A percentile compares a stretch with the other conserved stretches of the same genome.
These are phyloP conservation scores for Lippia alba DNA, from an alignment of 305 asterid genomes.

Conservation along the genomic window DNA sequence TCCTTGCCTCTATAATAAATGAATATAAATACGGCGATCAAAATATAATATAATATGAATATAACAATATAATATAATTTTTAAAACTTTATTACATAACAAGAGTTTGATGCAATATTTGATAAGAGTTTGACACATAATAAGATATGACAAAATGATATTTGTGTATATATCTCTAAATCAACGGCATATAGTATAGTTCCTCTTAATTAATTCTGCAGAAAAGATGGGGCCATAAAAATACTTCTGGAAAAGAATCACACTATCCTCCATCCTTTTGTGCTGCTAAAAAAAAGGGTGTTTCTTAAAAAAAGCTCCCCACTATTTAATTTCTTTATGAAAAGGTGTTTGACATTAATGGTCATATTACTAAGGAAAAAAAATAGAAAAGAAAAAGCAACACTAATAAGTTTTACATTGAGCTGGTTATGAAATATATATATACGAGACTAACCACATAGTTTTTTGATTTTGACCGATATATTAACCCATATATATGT, in stretches of 20 bases:
- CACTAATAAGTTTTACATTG: neutral
- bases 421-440: neutral
- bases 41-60: too few species aligned
- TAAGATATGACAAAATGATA: too few species aligned
- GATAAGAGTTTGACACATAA: too few species aligned
- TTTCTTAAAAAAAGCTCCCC: conserved; percentile 30
- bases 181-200: neutral
- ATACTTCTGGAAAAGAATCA: neutral
- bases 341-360: conserved; percentile 29
- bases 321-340: conserved; percentile 25
- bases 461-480: too few species aligned
- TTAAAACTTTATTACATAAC: too few species aligned
- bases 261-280: conserved; percentile 13
- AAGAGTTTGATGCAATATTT: too few species aligned
- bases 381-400: neutral
- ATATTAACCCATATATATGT: too few species aligned
- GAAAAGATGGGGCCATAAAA: conserved; percentile 29
- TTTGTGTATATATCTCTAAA: too few species aligned
- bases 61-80: too few species aligned
- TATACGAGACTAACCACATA: too few species aligned
- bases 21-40: too few species aligned
- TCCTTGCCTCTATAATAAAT: too few species aligned
- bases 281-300: conserved; percentile 10
- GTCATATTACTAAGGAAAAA: neutral
- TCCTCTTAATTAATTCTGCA: conserved; percentile 28